Evolutionary conservation across 805 yeast genomes (phyloP).

Genomic region (Kuraishia floccosa): DNA sequence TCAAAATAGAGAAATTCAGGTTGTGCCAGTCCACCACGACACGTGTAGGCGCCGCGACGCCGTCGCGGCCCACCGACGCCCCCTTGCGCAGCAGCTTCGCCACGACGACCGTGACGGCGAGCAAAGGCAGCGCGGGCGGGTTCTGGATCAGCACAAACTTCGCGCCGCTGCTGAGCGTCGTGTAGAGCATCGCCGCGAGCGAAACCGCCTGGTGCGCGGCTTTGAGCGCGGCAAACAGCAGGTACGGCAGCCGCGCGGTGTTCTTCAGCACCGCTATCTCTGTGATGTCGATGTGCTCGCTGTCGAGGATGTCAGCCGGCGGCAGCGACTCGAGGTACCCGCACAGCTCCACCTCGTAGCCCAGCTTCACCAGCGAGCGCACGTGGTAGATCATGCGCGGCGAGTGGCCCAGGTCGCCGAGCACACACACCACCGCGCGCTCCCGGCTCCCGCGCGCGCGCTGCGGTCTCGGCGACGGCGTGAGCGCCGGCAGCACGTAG

Average conservation of each 20-base stretch:
- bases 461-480: constrained; percentile 19
- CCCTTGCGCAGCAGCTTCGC: constrained; percentile 31
- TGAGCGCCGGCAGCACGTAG: constrained; percentile 23
- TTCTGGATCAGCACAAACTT: constrained; percentile 71
- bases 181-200: constrained; percentile 35
- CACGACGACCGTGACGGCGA: constrained; percentile 50
- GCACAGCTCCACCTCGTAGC: constrained; percentile 70
- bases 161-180: constrained; percentile 50
- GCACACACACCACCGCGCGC: constrained; percentile 75
- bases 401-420: constrained; percentile 92
- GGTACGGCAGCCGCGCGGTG: constrained; percentile 30
- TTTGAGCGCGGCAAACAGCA: constrained; percentile 47
- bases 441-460: no score
- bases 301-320: constrained; percentile 37
- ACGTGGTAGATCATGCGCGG: constrained; percentile 95
- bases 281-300: constrained; percentile 39
- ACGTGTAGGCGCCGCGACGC: no score
- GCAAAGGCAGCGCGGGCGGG: constrained; percentile 86
- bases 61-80: constrained; percentile 26
- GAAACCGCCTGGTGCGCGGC: constrained; percentile 42
- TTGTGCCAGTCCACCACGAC: constrained; percentile 95
- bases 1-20: constrained; percentile 74
- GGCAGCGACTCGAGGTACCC: constrained; percentile 63
- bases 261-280: constrained; percentile 31
- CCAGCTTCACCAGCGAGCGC: constrained; percentile 53